phyloP scores from a whole-genome alignment of 371 early-diverging fungal genomes.

The Mucor mucedo region DNA sequence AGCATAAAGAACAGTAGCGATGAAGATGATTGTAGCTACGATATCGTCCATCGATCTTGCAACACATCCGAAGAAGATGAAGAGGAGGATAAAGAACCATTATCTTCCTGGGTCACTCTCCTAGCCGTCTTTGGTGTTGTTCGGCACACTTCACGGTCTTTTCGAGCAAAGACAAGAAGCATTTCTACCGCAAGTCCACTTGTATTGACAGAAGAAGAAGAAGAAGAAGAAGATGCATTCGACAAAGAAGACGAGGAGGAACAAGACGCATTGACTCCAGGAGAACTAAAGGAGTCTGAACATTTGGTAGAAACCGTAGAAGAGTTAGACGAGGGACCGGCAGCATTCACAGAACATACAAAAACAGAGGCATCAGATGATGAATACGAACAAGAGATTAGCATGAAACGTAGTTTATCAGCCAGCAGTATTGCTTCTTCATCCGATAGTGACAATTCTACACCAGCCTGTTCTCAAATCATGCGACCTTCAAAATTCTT shows the following conservation, averaged over 20 bases:
- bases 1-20: constrained; percentile 1
- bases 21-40: constrained; percentile 1
- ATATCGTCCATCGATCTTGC: no score
- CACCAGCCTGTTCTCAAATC: constrained; percentile 17
- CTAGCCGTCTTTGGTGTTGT: no score
- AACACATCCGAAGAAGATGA: no score
- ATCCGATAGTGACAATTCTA: constrained; percentile 12
- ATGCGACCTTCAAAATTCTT: constrained; percentile 1
- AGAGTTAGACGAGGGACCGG: no score
- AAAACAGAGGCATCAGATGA: constrained; percentile 4
- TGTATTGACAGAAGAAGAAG: no score
- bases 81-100: no score
- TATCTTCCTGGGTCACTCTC: no score
- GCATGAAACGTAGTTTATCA: constrained; percentile 5
- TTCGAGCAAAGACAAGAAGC: no score
- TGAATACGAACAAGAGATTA: neutral
- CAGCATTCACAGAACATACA: neutral
- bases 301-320: no score
- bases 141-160: no score
- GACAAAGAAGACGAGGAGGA: neutral
- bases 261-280: neutral
- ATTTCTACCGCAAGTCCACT: no score
- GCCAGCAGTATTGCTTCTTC: constrained; percentile 17
- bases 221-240: neutral
- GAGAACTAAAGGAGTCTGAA: no score